phyloP scores from a whole-genome alignment of 768 basidiomycete species.

The Trametes sanguinea region DNA sequence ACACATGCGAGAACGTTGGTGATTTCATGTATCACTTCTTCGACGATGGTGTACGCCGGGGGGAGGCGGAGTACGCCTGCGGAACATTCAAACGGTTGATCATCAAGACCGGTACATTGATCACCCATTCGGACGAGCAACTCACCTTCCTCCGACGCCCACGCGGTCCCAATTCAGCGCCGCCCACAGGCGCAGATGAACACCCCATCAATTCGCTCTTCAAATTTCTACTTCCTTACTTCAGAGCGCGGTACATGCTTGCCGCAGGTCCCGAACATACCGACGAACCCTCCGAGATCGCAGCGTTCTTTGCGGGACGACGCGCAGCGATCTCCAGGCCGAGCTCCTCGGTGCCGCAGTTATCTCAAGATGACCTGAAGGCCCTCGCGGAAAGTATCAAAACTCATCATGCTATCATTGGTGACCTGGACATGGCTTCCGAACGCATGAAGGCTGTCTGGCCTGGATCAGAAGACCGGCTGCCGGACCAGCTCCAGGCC shows the following conservation, averaged over 20 bases:
- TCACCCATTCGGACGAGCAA: not conserved
- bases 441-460: too few species aligned
- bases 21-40: slow-evolving; percentile 1
- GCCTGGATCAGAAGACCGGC: not conserved
- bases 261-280: too few species aligned
- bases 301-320: too few species aligned
- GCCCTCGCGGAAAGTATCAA: not conserved
- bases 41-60: not conserved
- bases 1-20: not conserved
- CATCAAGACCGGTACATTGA: not conserved
- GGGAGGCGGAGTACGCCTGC: not conserved
- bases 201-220: not conserved
- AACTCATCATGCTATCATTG: not conserved
- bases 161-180: too few species aligned
- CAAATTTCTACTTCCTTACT: too few species aligned
- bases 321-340: too few species aligned
- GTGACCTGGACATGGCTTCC: not conserved
- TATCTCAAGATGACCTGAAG: too few species aligned
- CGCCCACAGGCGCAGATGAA: too few species aligned
- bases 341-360: too few species aligned
- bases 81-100: not conserved
- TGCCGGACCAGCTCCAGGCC: not conserved
- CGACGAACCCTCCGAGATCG: too few species aligned
- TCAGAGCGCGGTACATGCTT: too few species aligned
- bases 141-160: not conserved